A percentile compares a stretch with the other conserved stretches of the same genome.
These are phyloP conservation scores for Beauveria medogensis DNA, from an alignment of 2,329 filamentous ascomycete species.

Conservation along the genomic window DNA sequence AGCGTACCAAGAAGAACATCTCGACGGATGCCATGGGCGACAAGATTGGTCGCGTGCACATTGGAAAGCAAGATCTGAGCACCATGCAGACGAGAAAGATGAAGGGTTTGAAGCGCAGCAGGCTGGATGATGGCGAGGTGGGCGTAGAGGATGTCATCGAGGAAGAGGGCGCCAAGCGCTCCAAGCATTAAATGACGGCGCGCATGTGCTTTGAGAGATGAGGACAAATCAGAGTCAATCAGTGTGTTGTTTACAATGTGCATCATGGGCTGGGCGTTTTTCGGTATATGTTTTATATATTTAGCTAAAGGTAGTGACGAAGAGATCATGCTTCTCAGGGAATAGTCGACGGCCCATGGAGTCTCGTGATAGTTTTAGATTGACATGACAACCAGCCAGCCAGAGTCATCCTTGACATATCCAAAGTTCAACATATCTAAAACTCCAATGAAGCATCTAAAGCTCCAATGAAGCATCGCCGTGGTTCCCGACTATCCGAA, in stretches of 20 bases:
- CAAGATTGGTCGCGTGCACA: constrained; percentile 88
- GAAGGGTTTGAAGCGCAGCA: constrained; percentile 89
- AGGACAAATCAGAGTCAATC: neutral
- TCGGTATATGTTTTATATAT: constrained; percentile 1
- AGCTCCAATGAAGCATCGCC: neutral
- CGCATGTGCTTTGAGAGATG: neutral
- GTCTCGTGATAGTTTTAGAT: neutral
- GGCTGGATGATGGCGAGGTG: constrained; percentile 49
- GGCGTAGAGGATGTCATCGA: constrained; percentile 29
- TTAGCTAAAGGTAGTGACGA: neutral
- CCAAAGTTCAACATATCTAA: neutral
- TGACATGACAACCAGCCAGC: neutral
- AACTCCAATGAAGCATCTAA: neutral
- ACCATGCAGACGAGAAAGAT: constrained; percentile 95
- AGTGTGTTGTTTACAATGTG: neutral
- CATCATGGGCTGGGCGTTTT: constrained; percentile 10
- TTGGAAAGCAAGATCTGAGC: constrained; percentile 81
- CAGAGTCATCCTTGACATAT: neutral
- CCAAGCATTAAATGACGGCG: constrained; percentile 22
- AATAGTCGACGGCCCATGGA: neutral
- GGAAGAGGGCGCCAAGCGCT: constrained; percentile 30
- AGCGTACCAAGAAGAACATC: constrained; percentile 93
- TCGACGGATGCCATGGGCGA: constrained; percentile 86
- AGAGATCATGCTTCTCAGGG: neutral
- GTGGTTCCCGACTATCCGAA: too few species aligned